Percentiles rank a stretch among this genome's conserved stretches.
These are phyloP conservation scores for Lactarius psammicola DNA, from an alignment of 768 basidiomycete species.

Conservation along the genomic window DNA sequence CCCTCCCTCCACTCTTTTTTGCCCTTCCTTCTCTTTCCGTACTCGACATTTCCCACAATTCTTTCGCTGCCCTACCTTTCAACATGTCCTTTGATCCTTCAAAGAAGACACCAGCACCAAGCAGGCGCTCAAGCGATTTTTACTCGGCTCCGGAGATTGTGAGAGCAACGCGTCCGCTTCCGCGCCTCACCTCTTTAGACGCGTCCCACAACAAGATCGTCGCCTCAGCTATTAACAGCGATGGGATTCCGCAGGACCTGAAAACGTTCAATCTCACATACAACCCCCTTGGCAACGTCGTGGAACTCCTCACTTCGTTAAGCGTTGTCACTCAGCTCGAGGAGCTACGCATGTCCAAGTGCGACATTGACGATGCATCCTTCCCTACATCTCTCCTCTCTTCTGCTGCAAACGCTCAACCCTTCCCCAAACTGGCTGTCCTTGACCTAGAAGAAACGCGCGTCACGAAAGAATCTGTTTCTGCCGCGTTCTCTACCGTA, in stretches of 20 bases:
- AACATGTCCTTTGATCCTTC: constrained; percentile 49
- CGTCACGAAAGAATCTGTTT: constrained; percentile 47
- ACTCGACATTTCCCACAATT: constrained; percentile 73
- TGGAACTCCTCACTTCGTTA: constrained; percentile 18
- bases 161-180: constrained; percentile 63
- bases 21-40: constrained; percentile 63
- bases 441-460: constrained; percentile 69
- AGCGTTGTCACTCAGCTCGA: constrained; percentile 23
- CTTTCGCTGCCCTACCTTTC: constrained; percentile 59
- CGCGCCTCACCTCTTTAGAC: constrained; percentile 61
- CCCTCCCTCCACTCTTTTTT: constrained; percentile 63
- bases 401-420: constrained; percentile 27
- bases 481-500: constrained; percentile 46
- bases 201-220: constrained; percentile 65
- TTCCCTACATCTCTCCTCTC: constrained; percentile 43
- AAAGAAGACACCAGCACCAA: constrained; percentile 31
- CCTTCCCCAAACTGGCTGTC: constrained; percentile 53
- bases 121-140: constrained; percentile 49
- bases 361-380: constrained; percentile 57
- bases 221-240: constrained; percentile 51
- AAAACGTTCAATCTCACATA: constrained; percentile 60
- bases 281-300: constrained; percentile 57
- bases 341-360: constrained; percentile 20
- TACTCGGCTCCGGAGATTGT: constrained; percentile 56
- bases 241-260: constrained; percentile 51